Percentiles rank a stretch among this genome's conserved stretches.
Evolutionary conservation across 164 flowering plant species (phyloP).

Genomic region (Platanus orientalis): DNA sequence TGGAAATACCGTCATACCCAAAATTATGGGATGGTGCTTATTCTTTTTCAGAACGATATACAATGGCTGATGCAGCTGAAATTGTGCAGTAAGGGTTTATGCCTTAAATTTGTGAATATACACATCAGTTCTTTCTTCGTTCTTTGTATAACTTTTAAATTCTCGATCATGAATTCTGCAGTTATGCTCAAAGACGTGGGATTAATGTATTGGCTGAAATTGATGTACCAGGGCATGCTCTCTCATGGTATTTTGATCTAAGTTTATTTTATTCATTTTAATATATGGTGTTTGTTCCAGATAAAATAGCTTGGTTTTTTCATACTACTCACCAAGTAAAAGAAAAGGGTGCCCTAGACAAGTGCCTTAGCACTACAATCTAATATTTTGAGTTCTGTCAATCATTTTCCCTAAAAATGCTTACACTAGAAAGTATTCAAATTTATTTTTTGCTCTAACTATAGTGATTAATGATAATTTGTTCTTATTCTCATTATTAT

Average conservation of each 20-base stretch:
- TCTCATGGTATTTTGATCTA: conserved; percentile 52
- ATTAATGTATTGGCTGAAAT: conserved; percentile 77
- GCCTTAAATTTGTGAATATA: conserved; percentile 1
- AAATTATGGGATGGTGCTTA: conserved; percentile 88
- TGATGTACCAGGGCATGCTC: conserved; percentile 91
- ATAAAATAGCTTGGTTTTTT: too few species aligned
- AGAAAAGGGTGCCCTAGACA: too few species aligned
- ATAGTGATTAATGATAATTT: too few species aligned
- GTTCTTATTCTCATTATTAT: too few species aligned
- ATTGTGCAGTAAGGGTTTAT: conserved; percentile 56
- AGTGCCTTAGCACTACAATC: too few species aligned
- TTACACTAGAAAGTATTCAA: too few species aligned
- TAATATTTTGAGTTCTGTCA: too few species aligned
- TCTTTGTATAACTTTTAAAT: conserved; percentile 4
- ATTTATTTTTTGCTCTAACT: too few species aligned
- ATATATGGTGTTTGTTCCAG: too few species aligned
- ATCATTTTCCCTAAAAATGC: too few species aligned
- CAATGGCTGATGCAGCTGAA: conserved; percentile 73
- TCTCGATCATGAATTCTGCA: conserved; percentile 23
- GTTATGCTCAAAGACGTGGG: conserved; percentile 73
- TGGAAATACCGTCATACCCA: conserved; percentile 91
- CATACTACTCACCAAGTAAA: too few species aligned
- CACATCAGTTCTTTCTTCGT: not conserved
- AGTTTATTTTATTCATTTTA: not conserved
- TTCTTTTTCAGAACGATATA: conserved; percentile 63